phyloP scores from a whole-genome alignment of 106 monocot species.

The Dendrobium huoshanense region DNA sequence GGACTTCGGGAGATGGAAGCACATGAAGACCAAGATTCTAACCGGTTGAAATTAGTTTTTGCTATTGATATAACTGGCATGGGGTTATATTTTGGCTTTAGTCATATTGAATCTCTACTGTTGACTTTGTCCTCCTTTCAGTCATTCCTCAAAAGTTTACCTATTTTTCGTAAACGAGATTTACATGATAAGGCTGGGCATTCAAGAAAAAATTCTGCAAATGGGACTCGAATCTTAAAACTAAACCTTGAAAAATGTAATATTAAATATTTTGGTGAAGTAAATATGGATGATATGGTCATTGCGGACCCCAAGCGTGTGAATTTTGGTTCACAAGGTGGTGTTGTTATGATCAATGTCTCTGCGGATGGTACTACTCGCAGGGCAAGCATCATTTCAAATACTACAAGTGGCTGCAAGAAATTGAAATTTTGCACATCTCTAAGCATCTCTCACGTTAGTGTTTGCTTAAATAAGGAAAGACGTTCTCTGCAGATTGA shows the following conservation, averaged over 20 bases:
- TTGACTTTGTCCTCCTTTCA: constrained; percentile 46
- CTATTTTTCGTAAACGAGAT: constrained; percentile 36
- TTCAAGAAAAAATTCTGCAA: constrained; percentile 31
- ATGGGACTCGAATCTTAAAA: constrained; percentile 47
- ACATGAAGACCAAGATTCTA: constrained; percentile 27
- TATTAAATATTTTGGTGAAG: constrained; percentile 63
- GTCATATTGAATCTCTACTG: constrained; percentile 63
- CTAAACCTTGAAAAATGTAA: constrained; percentile 65
- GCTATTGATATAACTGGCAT: constrained; percentile 64
- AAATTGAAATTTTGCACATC: constrained; percentile 51
- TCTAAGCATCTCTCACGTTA: constrained; percentile 57
- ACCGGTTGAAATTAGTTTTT: constrained; percentile 32
- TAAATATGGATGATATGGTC: constrained; percentile 56
- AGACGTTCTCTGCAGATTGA: constrained; percentile 68
- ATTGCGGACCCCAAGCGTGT: constrained; percentile 89
- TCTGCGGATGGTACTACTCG: constrained; percentile 77
- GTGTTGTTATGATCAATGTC: constrained; percentile 44
- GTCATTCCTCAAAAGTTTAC: constrained; percentile 38
- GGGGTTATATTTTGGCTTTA: constrained; percentile 51
- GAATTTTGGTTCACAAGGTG: constrained; percentile 94
- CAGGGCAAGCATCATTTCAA: constrained; percentile 53
- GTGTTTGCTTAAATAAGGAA: constrained; percentile 61
- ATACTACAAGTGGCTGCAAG: constrained; percentile 35
- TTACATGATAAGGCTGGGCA: constrained; percentile 28
- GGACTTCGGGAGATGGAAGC: constrained; percentile 57